phyloP scores from a whole-genome alignment of 2,329 filamentous ascomycete species.

The Teratosphaeria nubilosa region DNA sequence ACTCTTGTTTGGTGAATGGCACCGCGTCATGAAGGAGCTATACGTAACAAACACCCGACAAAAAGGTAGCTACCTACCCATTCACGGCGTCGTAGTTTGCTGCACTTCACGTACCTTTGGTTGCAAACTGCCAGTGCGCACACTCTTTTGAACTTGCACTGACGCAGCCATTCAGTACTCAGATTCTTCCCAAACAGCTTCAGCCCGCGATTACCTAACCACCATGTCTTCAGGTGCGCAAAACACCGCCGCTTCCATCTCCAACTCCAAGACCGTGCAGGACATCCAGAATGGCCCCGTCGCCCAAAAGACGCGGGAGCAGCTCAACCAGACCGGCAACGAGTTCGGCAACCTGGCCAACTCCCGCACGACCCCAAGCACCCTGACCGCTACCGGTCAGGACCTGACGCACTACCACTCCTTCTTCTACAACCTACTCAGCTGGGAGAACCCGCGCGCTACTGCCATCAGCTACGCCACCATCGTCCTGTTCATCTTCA shows the following conservation, averaged over 20 bases:
- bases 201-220: background rate
- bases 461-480: slow-evolving; percentile 50
- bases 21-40: slow-evolving; percentile 20
- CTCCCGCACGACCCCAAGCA: slow-evolving; percentile 42
- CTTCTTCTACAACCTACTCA: slow-evolving; percentile 55
- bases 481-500: slow-evolving; percentile 50
- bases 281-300: slow-evolving; percentile 43
- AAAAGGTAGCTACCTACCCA: background rate
- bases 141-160: background rate
- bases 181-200: background rate
- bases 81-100: background rate
- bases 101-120: background rate
- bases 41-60: background rate
- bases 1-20: slow-evolving; percentile 26
- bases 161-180: background rate
- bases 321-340: slow-evolving; percentile 45
- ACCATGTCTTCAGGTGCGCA: slow-evolving; percentile 33
- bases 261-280: slow-evolving; percentile 42
- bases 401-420: slow-evolving; percentile 58
- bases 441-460: slow-evolving; percentile 57
- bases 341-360: slow-evolving; percentile 51
- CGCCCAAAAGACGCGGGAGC: slow-evolving; percentile 46
- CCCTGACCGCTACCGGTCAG: slow-evolving; percentile 50
- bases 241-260: slow-evolving; percentile 37
- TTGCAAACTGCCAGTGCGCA: background rate